phyloP scores from a whole-genome alignment of 768 basidiomycete species.

The Clitopilus passeckerianus region DNA sequence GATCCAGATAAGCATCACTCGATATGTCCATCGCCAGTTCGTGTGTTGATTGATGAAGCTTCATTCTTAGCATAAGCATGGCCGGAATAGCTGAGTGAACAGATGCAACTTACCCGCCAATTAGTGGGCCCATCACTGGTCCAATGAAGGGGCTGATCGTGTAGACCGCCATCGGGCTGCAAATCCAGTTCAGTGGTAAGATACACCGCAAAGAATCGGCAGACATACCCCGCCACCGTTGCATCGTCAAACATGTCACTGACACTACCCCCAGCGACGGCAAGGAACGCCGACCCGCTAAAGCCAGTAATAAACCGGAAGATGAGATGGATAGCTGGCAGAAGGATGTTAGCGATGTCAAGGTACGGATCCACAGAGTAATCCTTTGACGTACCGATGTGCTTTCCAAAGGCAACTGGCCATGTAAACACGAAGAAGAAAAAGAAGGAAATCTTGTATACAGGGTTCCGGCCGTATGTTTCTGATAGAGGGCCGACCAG shows the following conservation, averaged over 20 bases:
- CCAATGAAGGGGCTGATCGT: conserved; percentile 50
- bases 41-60: conserved; percentile 32
- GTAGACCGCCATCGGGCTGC: conserved; percentile 50
- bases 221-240: conserved; percentile 52
- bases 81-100: background rate
- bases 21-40: conserved; percentile 77
- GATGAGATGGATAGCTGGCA: conserved; percentile 53
- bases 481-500: conserved; percentile 52
- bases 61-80: background rate
- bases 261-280: conserved; percentile 52
- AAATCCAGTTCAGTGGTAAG: background rate
- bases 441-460: conserved; percentile 59
- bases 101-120: conserved; percentile 43
- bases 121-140: conserved; percentile 49
- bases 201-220: no score
- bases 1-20: conserved; percentile 66
- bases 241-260: conserved; percentile 52
- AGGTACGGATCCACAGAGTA: no score
- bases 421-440: conserved; percentile 62
- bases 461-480: conserved; percentile 58
- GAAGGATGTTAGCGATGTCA: background rate
- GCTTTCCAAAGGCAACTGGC: conserved; percentile 69
- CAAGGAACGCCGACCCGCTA: conserved; percentile 51
- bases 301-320: conserved; percentile 52
- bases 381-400: conserved; percentile 41